Conservation (phyloP, 352 stramenopile genomes). For the Blastocystis sp. region DNA sequence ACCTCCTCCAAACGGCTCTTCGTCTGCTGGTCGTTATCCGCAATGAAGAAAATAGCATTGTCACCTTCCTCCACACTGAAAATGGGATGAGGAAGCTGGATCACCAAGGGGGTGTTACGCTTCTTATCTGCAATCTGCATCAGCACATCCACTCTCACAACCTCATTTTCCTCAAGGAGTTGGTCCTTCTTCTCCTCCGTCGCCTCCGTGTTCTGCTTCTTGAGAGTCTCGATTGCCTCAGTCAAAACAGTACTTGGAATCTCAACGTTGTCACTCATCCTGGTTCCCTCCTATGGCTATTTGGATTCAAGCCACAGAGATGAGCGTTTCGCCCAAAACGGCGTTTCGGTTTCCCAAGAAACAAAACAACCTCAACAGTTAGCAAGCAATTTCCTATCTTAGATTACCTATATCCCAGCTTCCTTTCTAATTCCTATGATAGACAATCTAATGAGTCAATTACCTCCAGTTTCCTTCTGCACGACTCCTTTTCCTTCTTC, state of each 20-base stretch:
- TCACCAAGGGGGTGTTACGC: conserved; percentile 1
- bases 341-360: not conserved
- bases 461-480: conserved; percentile 8
- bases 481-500: not conserved
- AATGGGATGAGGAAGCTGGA: not conserved
- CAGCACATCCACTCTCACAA: not conserved
- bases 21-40: not conserved
- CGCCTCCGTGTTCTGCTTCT: not conserved
- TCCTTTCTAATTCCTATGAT: conserved; percentile 30
- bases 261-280: not conserved
- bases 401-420: not conserved
- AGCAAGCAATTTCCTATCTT: not conserved
- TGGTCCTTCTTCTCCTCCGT: not conserved
- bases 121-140: not conserved
- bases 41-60: conserved; percentile 7
- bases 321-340: not conserved
- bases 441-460: not conserved
- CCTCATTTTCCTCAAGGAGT: not conserved
- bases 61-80: not conserved
- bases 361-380: not conserved
- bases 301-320: not conserved
- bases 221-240: not conserved
- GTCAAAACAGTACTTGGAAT: not conserved
- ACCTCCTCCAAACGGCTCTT: not conserved
- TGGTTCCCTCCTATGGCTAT: not conserved